Percentiles rank a stretch among this genome's conserved stretches.
Conservation (phyloP, 225 moss, liverwort and hornwort species). For the Sphagnum tenellum region DNA sequence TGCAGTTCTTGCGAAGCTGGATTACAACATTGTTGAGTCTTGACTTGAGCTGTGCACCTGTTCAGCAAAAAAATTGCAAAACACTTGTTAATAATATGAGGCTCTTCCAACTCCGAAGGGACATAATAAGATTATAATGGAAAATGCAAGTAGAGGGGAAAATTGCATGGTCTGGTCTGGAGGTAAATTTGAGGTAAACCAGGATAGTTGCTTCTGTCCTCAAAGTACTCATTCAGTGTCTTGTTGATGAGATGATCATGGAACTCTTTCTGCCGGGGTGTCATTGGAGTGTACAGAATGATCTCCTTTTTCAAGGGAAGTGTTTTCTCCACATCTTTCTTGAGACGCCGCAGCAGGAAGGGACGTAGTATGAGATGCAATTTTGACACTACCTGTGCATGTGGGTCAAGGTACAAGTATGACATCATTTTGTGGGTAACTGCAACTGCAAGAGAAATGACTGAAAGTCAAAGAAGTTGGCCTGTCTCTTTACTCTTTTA, state of each 20-base stretch:
- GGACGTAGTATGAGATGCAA: constrained; percentile 77
- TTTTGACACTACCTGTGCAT: constrained; percentile 62
- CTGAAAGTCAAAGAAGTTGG: no score
- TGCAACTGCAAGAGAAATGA: no score
- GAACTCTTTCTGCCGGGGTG: constrained; percentile 42
- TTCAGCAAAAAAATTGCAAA: not conserved
- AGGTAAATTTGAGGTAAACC: constrained; percentile 11
- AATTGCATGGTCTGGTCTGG: no score
- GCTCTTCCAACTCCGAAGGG: no score
- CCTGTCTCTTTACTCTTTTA: no score
- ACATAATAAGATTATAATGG: no score
- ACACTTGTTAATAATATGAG: not conserved
- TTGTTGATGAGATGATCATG: constrained; percentile 51
- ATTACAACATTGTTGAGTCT: constrained; percentile 69
- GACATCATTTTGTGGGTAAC: no score
- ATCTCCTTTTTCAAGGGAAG: constrained; percentile 87
- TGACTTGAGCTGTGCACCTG: constrained; percentile 41
- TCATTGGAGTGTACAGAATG: constrained; percentile 77
- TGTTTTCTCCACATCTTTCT: constrained; percentile 79
- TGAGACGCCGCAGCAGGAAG: constrained; percentile 77
- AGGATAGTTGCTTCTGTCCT: constrained; percentile 28
- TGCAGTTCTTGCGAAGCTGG: constrained; percentile 93
- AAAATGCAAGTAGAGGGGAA: no score
- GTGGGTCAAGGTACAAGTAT: no score
- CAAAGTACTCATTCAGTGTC: constrained; percentile 70